Base-by-base conservation (phyloP, 208 protist genomes). In the Acanthamoeba sp. region DNA sequence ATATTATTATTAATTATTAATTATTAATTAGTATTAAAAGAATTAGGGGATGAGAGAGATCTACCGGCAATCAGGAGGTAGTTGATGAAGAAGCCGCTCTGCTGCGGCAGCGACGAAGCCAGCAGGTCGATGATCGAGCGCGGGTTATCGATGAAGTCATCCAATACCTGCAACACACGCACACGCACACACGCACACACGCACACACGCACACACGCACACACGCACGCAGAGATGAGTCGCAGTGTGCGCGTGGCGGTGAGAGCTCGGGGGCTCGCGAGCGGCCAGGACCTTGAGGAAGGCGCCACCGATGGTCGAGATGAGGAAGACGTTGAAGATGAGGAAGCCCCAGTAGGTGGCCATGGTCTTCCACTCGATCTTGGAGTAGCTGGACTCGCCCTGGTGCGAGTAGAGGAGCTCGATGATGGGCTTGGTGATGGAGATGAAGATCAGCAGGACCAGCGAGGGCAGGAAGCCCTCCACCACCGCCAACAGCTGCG, bases 341-440 rank as follows among this genome's bases (percentile, higher is more conserved):
- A 91, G 85, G 57, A 91, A 91, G 29, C 36, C 34, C 57, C 57
- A 64, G 59, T 73, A 91, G 85, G 59, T 71, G n/a, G 50, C 20
- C 85, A 91, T 73, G 18, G 85, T 91, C 57, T 42, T 91, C 50
- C 50, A 91, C 57, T 91, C 85, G 55, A 64, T 71, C 5, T 4
- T 71, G 7, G 59, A 91, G 27, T 90, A 66, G 55, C 45, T 90
- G 10, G 52, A 40, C 84, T 59, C 45, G 55, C 45, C 52, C 38
- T 90, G 45, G 38, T 90, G 55, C 20, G 45, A 90, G 38, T 71
- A 59, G 84, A 84, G 73, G 27, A 84, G 9, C 29, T 45, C 32
- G 84, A 90, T 71, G 16, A 90, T 90, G 55, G 84, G 84, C 84
- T 90, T 90, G 52, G 55, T 90, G 84, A 90, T 90, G 20, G 84